These are phyloP conservation scores for Xylaria palmicola DNA, from an alignment of 495 filamentous ascomycete genomes.

Conservation along the genomic window DNA sequence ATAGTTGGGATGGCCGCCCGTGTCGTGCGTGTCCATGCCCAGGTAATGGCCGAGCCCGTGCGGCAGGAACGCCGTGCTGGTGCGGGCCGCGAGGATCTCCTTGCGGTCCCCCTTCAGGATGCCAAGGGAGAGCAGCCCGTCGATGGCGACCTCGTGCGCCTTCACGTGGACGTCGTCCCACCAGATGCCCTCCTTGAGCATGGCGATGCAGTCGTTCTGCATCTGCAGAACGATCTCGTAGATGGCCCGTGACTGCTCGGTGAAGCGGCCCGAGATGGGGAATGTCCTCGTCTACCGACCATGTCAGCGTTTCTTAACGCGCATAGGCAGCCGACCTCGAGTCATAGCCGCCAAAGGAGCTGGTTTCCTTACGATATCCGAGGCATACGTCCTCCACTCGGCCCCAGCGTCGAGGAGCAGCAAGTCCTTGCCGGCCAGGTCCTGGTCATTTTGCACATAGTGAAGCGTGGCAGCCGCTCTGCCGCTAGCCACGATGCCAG, in stretches of 20 bases:
- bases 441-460: constrained; percentile 75
- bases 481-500: constrained; percentile 77
- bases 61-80: constrained; percentile 86
- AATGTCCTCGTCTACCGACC: constrained; percentile 68
- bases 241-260: constrained; percentile 66
- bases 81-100: constrained; percentile 70
- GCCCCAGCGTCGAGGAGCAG: constrained; percentile 81
- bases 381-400: constrained; percentile 77
- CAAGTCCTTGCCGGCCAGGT: constrained; percentile 65
- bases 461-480: constrained; percentile 80
- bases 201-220: constrained; percentile 73
- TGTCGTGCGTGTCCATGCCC: constrained; percentile 94
- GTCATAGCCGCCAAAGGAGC: not conserved
- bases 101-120: constrained; percentile 68
- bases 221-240: constrained; percentile 86
- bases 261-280: constrained; percentile 76
- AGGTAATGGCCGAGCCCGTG: constrained; percentile 91
- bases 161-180: constrained; percentile 83
- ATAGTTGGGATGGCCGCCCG: constrained; percentile 84
- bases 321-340: not conserved
- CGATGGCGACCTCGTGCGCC: constrained; percentile 80
- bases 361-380: constrained; percentile 61
- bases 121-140: constrained; percentile 71
- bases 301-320: constrained; percentile 11
- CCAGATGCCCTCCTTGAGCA: constrained; percentile 70